Base-by-base conservation (phyloP, 2,329 filamentous ascomycete species). In the Penicillium vulpinum region DNA sequence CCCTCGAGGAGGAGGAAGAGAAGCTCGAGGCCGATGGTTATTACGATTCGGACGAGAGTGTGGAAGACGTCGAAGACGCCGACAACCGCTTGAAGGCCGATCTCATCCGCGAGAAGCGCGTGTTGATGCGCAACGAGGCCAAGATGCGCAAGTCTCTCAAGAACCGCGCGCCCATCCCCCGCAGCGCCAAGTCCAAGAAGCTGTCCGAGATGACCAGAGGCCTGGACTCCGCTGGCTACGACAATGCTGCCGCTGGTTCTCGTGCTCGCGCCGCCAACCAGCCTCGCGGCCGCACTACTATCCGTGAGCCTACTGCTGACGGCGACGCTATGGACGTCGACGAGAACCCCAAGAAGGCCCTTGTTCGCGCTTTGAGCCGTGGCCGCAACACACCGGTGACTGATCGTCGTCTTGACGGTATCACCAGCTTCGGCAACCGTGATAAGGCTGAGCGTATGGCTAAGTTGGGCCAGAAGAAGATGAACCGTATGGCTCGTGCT, bases 401-500 rank as follows among this genome's bases (percentile, higher is more conserved):
- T 31, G 75, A 80, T 66, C 74, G 78, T 68, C 72, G 74, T 51
- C 69, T 71, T 16, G 77, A 79, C 59, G 78, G 78, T 70, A 88
- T 97, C 40, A 83, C 82, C 57, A 85, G 90, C 71, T 84, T 86
- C 62, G 76, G 73, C 52, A 80, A 84, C 48, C 85, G 90, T 64
- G 83, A 81, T 58, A 95, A 93, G 84, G 92, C 91, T 36, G 92
- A 96, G 76, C 87, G 88, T 70, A 81, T 95, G 73, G 84, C 87
- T 73, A 97, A 96, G 84, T 79, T 99, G 73, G 84, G 88, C 69
- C 95, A 99, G 87, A 92, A 93, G 84, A 93, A 92, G 85, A 97
- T 95, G 92, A 99, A 99, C 82, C 86, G 93, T 64, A 94, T 95
- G 89, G 94, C 94, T 43, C 88, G 92, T 76, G 91, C 95, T 83